phyloP scores from a whole-genome alignment of 2,329 filamentous ascomycete genomes.

The Fusarium domesticum region DNA sequence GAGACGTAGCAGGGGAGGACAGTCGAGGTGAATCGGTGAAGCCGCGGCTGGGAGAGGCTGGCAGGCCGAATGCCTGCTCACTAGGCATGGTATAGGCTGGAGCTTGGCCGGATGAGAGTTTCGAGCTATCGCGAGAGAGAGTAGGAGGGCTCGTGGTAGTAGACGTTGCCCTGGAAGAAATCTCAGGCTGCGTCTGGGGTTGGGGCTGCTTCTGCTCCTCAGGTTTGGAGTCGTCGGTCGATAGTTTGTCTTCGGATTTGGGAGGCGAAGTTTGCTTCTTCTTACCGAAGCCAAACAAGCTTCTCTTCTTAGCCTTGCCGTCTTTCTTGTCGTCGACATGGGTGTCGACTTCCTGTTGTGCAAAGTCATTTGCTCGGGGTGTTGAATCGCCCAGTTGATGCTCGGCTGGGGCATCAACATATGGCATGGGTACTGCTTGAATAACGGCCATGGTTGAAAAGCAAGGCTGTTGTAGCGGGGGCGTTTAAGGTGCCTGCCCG shows the following conservation, averaged over 20 bases:
- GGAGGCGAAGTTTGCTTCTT: constrained; percentile 45
- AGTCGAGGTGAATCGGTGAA: constrained; percentile 70
- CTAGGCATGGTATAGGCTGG: constrained; percentile 43
- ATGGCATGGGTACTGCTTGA: constrained; percentile 24
- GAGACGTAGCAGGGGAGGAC: constrained; percentile 71
- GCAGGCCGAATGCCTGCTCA: constrained; percentile 45
- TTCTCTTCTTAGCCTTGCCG: constrained; percentile 50
- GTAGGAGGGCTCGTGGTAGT: constrained; percentile 33
- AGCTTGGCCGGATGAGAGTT: constrained; percentile 36
- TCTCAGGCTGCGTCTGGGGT: constrained; percentile 18
- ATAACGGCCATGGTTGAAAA: constrained; percentile 31
- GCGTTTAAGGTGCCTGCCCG: neutral
- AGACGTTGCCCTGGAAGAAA: constrained; percentile 38
- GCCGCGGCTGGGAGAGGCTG: constrained; percentile 64
- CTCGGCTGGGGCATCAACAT: constrained; percentile 25
- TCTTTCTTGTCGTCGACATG: constrained; percentile 22
- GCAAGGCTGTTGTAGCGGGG: neutral
- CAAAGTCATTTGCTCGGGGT: constrained; percentile 41
- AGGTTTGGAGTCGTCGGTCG: constrained; percentile 14
- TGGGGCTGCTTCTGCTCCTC: constrained; percentile 6
- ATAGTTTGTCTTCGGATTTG: constrained; percentile 13
- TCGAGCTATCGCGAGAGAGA: constrained; percentile 36
- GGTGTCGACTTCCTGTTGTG: constrained; percentile 33
- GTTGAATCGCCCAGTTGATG: constrained; percentile 32
- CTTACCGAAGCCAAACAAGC: constrained; percentile 59